phyloP scores from a whole-genome alignment of 495 filamentous ascomycete species.

The Penicillium arizonense region DNA sequence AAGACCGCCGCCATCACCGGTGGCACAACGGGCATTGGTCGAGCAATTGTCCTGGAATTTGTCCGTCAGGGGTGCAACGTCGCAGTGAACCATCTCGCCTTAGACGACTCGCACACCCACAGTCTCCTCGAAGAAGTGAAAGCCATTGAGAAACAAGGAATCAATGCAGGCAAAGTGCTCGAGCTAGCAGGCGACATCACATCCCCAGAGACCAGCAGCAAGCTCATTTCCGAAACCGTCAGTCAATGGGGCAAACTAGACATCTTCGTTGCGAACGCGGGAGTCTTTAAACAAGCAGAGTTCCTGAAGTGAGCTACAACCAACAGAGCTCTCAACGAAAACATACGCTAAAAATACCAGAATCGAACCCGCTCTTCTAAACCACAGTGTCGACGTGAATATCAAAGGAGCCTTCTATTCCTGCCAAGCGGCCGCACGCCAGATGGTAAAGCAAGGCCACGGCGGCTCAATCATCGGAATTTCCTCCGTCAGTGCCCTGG shows the following conservation, averaged over 20 bases:
- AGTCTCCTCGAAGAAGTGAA: slow-evolving; percentile 46
- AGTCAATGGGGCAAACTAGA: slow-evolving; percentile 58
- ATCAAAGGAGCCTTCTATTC: slow-evolving; percentile 73
- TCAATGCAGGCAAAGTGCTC: slow-evolving; percentile 52
- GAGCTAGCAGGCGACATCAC: slow-evolving; percentile 61
- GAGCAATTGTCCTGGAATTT: slow-evolving; percentile 66
- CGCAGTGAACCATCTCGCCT: slow-evolving; percentile 63
- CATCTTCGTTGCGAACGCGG: slow-evolving; percentile 79
- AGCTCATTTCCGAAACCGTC: slow-evolving; percentile 53
- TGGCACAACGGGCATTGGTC: slow-evolving; percentile 68
- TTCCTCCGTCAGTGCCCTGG: slow-evolving; percentile 40
- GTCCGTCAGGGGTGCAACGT: slow-evolving; percentile 58
- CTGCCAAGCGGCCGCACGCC: slow-evolving; percentile 44
- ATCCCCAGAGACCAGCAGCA: slow-evolving; percentile 51
- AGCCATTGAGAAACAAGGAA: slow-evolving; percentile 34
- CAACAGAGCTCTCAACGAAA: neutral
- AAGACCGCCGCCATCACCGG: slow-evolving; percentile 71
- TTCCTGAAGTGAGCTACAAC: slow-evolving; percentile 57
- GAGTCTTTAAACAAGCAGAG: slow-evolving; percentile 76
- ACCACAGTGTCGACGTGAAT: slow-evolving; percentile 46
- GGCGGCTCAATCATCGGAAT: slow-evolving; percentile 51
- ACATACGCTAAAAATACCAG: slow-evolving; percentile 12
- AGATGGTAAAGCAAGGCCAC: slow-evolving; percentile 31
- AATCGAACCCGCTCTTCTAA: slow-evolving; percentile 36
- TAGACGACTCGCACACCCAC: slow-evolving; percentile 47